A percentile compares a stretch with the other conserved stretches of the same genome.
Evolutionary conservation across 129 eudicot genomes (phyloP).

Genomic region (Glebionis coronaria): DNA sequence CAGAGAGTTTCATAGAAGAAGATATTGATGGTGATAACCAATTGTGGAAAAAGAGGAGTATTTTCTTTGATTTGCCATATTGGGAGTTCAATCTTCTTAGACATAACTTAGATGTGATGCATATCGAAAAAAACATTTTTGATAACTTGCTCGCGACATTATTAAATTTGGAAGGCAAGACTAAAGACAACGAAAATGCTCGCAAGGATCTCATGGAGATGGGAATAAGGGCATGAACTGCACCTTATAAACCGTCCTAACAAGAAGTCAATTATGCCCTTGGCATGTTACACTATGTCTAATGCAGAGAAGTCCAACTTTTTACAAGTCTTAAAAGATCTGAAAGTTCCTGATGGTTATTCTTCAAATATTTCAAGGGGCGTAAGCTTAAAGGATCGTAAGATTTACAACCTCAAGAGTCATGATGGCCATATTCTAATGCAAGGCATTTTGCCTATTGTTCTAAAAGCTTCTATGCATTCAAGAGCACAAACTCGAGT

Average conservation of each 20-base stretch:
- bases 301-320: neutral
- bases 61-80: neutral
- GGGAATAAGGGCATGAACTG: neutral
- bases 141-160: neutral
- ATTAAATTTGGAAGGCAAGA: neutral
- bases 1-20: neutral
- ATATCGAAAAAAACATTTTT: neutral
- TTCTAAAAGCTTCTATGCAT: neutral
- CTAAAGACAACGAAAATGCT: neutral
- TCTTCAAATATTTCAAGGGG: neutral
- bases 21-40: neutral
- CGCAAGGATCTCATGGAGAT: neutral
- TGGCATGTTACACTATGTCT: neutral
- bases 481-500: neutral
- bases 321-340: neutral
- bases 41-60: neutral
- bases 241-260: neutral
- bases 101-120: neutral
- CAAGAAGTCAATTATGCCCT: neutral
- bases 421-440: neutral
- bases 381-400: neutral
- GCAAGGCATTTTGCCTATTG: no score
- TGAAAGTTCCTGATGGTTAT: neutral
- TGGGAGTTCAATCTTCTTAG: neutral
- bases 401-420: neutral